Evolutionary conservation across 352 stramenopile species (phyloP).

Genomic region (Pythium folliculosum): DNA sequence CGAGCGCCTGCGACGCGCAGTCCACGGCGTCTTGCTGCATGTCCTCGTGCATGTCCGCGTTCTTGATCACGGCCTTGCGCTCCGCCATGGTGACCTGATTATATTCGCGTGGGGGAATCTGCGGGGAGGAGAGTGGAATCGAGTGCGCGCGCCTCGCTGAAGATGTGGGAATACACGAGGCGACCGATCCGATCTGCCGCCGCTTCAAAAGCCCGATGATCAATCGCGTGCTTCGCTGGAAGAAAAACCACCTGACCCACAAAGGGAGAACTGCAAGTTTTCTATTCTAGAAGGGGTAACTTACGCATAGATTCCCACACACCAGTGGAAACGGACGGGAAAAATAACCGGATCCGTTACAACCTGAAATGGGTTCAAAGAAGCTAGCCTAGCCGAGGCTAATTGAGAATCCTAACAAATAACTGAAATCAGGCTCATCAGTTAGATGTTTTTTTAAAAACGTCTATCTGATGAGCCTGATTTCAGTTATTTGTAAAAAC

Average conservation of each 20-base stretch:
- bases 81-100: slow-evolving; percentile 71
- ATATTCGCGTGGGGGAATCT: not conserved
- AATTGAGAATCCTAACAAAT: no score
- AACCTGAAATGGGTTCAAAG: not conserved
- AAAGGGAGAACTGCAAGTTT: slow-evolving; percentile 5
- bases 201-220: slow-evolving; percentile 3
- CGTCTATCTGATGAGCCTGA: no score
- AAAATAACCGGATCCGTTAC: slow-evolving; percentile 12
- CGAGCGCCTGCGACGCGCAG: slow-evolving; percentile 96
- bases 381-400: not conserved
- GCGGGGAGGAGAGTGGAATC: slow-evolving; percentile 19
- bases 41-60: slow-evolving; percentile 99
- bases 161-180: slow-evolving; percentile 3
- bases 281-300: slow-evolving; percentile 13
- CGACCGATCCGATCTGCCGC: not conserved
- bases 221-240: not conserved
- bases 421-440: not conserved
- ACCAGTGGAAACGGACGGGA: slow-evolving; percentile 1
- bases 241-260: not conserved
- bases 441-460: no score
- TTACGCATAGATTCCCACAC: not conserved
- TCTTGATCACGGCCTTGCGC: slow-evolving; percentile 99
- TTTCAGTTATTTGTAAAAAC: no score
- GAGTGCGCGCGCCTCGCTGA: not conserved
- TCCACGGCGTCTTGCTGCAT: slow-evolving; percentile 99